phyloP scores from a whole-genome alignment of 2,329 filamentous ascomycete species.

The Colletotrichum australisinense region DNA sequence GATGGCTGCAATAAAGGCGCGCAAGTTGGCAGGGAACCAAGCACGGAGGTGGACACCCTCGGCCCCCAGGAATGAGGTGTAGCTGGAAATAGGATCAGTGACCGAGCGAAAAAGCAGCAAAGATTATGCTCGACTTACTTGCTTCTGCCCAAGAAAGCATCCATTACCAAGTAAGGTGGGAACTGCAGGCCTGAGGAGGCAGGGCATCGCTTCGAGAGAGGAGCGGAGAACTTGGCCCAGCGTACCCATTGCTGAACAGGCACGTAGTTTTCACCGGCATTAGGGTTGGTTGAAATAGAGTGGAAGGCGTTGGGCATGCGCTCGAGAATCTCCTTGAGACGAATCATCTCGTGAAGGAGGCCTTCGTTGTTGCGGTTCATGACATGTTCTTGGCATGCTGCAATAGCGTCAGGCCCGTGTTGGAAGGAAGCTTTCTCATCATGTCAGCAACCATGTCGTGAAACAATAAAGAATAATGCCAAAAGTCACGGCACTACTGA shows the following conservation, averaged over 20 bases:
- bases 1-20: constrained; percentile 65
- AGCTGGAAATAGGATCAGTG: constrained; percentile 38
- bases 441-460: background rate
- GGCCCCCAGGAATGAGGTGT: constrained; percentile 61
- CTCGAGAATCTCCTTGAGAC: constrained; percentile 64
- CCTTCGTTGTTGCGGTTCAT: constrained; percentile 63
- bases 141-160: constrained; percentile 64
- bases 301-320: constrained; percentile 65
- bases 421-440: constrained; percentile 56
- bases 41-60: constrained; percentile 64
- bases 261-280: constrained; percentile 61
- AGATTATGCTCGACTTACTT: constrained; percentile 40
- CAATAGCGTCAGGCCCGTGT: constrained; percentile 62
- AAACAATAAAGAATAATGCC: background rate
- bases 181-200: constrained; percentile 64
- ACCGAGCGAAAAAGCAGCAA: too few species aligned
- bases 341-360: constrained; percentile 61
- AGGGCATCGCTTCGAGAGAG: constrained; percentile 60
- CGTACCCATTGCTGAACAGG: constrained; percentile 60
- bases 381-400: constrained; percentile 63
- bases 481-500: constrained; percentile 30
- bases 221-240: constrained; percentile 63
- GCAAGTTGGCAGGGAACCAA: constrained; percentile 64
- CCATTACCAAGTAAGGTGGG: constrained; percentile 64
- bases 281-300: constrained; percentile 64